Conservation (phyloP, 148 eudicot genomes). For the Fagopyrum esculentum region DNA sequence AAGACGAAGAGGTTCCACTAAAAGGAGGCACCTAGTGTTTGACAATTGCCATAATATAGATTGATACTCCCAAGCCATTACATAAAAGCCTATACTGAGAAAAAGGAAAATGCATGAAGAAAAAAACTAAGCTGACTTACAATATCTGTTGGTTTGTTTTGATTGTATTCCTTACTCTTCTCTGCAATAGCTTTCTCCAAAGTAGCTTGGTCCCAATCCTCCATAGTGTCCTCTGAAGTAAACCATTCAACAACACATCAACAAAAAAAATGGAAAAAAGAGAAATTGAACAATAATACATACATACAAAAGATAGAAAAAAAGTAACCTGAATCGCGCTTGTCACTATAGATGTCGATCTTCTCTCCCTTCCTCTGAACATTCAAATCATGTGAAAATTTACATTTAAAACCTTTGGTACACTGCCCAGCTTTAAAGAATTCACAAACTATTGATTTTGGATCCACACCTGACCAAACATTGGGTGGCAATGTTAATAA, state of each 20-base stretch:
- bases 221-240: conserved; percentile 50
- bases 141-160: conserved; percentile 82
- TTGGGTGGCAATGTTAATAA: conserved; percentile 18
- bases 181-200: conserved; percentile 72
- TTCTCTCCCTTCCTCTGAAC: conserved; percentile 85
- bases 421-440: conserved; percentile 87
- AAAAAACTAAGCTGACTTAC: conserved; percentile 26
- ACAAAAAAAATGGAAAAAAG: background rate
- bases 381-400: conserved; percentile 82
- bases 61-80: background rate
- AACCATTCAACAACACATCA: conserved; percentile 10
- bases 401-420: conserved; percentile 90
- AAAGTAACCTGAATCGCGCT: conserved; percentile 58
- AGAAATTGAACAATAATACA: background rate
- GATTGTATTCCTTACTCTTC: conserved; percentile 71
- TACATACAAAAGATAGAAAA: background rate
- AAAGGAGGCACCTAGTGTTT: background rate
- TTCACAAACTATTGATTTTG: conserved; percentile 85
- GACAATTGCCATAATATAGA: background rate
- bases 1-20: background rate
- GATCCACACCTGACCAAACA: conserved; percentile 77
- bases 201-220: conserved; percentile 82
- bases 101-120: background rate
- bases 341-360: conserved; percentile 67
- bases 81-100: background rate